Percentiles rank a stretch among this genome's conserved stretches.
Conservation (phyloP, 345 rosid genomes). For the Mallotus nudiflorus region DNA sequence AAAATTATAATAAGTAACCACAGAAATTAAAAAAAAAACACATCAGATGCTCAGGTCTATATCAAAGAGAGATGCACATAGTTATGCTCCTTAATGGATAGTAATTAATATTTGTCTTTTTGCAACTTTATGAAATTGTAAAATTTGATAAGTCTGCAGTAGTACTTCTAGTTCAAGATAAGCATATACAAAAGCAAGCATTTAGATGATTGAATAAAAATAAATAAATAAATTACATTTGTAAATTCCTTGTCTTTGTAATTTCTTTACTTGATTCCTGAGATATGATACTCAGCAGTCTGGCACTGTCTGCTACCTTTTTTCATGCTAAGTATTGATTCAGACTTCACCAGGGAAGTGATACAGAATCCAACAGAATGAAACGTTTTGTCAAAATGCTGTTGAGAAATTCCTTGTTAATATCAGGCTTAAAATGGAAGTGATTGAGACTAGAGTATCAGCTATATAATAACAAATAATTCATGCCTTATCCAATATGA, state of each 20-base stretch:
- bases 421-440: not conserved
- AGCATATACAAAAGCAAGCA: not conserved
- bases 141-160: not conserved
- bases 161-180: not conserved
- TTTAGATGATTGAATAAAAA: not conserved
- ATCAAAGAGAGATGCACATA: no score
- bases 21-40: no score
- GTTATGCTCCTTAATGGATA: no score
- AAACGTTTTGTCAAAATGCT: slow-evolving; percentile 9
- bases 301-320: slow-evolving; percentile 4
- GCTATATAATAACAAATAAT: not conserved
- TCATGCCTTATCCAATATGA: not conserved
- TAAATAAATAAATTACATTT: not conserved
- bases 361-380: slow-evolving; percentile 4
- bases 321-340: not conserved
- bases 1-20: no score
- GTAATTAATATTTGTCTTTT: no score
- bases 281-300: not conserved
- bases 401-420: not conserved
- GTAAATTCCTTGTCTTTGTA: not conserved
- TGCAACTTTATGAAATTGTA: not conserved
- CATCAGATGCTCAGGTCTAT: no score
- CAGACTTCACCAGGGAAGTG: not conserved
- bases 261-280: not conserved
- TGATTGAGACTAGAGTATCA: slow-evolving; percentile 10